Base-by-base conservation (phyloP, 2,329 filamentous ascomycete species). In the Aureobasidium sp. region DNA sequence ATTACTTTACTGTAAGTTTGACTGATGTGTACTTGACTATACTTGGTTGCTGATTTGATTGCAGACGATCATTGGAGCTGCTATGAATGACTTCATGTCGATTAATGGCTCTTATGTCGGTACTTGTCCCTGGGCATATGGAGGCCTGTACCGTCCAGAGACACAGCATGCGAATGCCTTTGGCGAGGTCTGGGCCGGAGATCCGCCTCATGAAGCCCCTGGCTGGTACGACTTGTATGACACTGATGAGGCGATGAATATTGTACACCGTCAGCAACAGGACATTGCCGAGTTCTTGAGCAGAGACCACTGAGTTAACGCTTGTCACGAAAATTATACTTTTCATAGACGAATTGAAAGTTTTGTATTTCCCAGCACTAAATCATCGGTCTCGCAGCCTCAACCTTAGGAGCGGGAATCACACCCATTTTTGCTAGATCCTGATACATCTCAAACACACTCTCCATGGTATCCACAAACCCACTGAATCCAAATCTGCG, bases 141-240 rank as follows among this genome's bases (percentile, higher is more conserved):
- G 74, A 16, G 74, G 74, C 3, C 60, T 73, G 2, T 76, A 70
- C 61, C 66, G 74, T 1, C 74, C 74, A 0, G 74, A 76, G 61
- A 74, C 72, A 21, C 70, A 76, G 63, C 58, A 67, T 36, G 66
- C 66, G 9, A 73, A 76, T 63, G 69, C 70, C 5, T 75, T 75
- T 59, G 73, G 73, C 2, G 74, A 75, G 70, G 69, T 75, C 0
- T 76, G 73, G 74, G 74, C 74, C 0, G 74, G 74, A 2, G 74
- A 76, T 57, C 74, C 74, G 21, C 74, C 73, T 0, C 74, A 76
- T 59, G 74, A 76, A 64, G 66, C 66, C 5, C 73, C 74, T 0
- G 74, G 73, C 0, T 76, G 74, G 73, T 76, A 76, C 55, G 73
- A 75, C 63, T 41, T 76, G 45, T 76, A 75, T 42, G 72, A 76